Percentiles rank a stretch among this genome's conserved stretches.
These are phyloP conservation scores for Jaminaea rosea DNA, from an alignment of 1,284 basidiomycete species.

Conservation along the genomic window DNA sequence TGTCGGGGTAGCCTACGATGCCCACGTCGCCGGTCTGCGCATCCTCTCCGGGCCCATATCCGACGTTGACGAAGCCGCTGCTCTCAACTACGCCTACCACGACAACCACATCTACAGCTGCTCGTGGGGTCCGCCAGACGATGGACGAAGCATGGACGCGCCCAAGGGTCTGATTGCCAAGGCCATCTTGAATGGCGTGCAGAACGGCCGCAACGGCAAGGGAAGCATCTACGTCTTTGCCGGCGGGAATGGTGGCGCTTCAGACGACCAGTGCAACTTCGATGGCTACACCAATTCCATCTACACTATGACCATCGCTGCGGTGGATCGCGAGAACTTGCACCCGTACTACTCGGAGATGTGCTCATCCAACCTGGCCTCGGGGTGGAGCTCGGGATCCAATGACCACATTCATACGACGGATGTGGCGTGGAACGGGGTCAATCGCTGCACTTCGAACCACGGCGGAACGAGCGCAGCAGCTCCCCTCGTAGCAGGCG, in stretches of 20 bases:
- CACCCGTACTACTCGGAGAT: slow-evolving; percentile 96
- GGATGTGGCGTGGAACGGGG: slow-evolving; percentile 61
- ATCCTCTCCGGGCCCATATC: slow-evolving; percentile 95
- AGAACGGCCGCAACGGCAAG: slow-evolving; percentile 79
- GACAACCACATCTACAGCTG: slow-evolving; percentile 90
- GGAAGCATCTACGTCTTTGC: slow-evolving; percentile 96
- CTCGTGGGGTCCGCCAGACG: slow-evolving; percentile 96
- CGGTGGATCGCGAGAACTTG: slow-evolving; percentile 79
- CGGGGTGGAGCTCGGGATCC: slow-evolving; percentile 91
- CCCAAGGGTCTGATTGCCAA: slow-evolving; percentile 86
- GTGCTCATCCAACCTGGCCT: slow-evolving; percentile 92
- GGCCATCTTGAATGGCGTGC: slow-evolving; percentile 86
- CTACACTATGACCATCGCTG: slow-evolving; percentile 89
- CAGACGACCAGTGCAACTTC: slow-evolving; percentile 97
- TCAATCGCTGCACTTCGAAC: slow-evolving; percentile 67
- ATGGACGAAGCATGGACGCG: slow-evolving; percentile 88
- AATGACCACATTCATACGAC: slow-evolving; percentile 75
- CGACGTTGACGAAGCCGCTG: slow-evolving; percentile 92
- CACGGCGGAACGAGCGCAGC: slow-evolving; percentile 98
- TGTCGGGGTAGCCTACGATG: slow-evolving; percentile 82
- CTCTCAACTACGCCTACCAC: slow-evolving; percentile 87
- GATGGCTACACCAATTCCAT: slow-evolving; percentile 99
- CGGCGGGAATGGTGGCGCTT: slow-evolving; percentile 85
- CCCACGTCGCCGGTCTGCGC: slow-evolving; percentile 84
- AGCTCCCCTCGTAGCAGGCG: slow-evolving; percentile 68